Evolutionary conservation across 163 green algal genomes (phyloP).

Genomic region (Chlamydomonas reinhardtii): DNA sequence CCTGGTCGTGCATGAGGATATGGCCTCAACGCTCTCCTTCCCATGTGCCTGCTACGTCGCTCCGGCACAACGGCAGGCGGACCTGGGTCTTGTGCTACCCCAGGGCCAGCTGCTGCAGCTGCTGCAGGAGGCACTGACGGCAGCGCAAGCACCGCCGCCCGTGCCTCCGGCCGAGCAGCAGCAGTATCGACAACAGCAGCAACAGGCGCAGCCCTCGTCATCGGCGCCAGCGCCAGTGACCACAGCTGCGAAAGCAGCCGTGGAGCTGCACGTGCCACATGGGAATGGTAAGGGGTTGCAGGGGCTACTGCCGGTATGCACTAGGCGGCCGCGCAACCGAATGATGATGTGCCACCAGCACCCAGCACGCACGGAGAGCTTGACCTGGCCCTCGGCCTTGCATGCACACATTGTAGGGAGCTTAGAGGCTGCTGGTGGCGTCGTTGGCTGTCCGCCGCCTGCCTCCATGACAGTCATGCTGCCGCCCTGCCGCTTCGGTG

Average conservation of each 20-base stretch:
- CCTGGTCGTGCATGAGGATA: background rate
- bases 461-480: background rate
- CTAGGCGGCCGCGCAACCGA: background rate
- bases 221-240: background rate
- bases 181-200: too few species aligned
- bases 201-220: background rate
- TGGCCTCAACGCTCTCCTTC: background rate
- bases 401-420: too few species aligned
- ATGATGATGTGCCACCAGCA: too few species aligned
- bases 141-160: background rate
- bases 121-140: constrained; percentile 17
- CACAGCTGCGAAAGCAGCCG: too few species aligned
- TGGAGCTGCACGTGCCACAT: too few species aligned
- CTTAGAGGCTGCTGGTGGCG: background rate
- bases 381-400: background rate
- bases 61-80: background rate
- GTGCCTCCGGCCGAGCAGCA: background rate
- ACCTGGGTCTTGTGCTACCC: constrained; percentile 15
- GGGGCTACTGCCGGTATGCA: too few species aligned
- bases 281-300: too few species aligned
- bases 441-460: background rate
- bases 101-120: constrained; percentile 1
- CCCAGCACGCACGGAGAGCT: too few species aligned
- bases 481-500: constrained; percentile 2
- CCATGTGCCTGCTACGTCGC: background rate